These are phyloP conservation scores for Aspergillus taichungensis DNA, from an alignment of 495 filamentous ascomycete species.

Conservation along the genomic window DNA sequence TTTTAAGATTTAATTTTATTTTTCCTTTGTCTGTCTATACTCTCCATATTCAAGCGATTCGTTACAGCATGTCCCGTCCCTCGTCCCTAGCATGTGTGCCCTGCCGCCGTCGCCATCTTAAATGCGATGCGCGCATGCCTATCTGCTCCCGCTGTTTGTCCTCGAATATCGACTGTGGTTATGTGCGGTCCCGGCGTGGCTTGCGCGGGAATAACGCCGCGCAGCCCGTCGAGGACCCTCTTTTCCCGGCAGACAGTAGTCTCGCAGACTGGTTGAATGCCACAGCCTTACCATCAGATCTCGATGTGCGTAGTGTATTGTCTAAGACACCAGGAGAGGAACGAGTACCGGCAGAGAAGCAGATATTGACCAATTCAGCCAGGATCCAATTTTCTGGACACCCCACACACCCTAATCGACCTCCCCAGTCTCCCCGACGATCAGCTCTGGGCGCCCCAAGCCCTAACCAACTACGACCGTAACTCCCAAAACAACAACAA, in stretches of 20 bases:
- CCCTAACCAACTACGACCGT: background rate
- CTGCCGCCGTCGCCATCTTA: conserved; percentile 47
- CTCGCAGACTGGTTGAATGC: conserved; percentile 13
- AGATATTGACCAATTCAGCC: conserved; percentile 7
- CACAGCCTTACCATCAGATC: conserved; percentile 2
- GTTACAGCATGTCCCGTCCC: conserved; percentile 3
- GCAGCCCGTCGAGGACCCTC: conserved; percentile 7
- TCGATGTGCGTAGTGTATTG: conserved; percentile 1
- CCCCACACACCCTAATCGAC: background rate
- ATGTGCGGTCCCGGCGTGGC: conserved; percentile 18
- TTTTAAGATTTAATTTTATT: no score
- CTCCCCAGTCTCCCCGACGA: conserved; percentile 2
- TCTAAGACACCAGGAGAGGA: background rate
- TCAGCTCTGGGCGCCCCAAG: background rate
- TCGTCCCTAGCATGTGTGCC: conserved; percentile 46
- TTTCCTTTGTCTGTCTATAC: background rate
- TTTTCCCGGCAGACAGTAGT: conserved; percentile 5
- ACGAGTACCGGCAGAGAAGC: no score
- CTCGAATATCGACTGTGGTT: conserved; percentile 13
- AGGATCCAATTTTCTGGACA: conserved; percentile 11
- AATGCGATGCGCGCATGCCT: conserved; percentile 45
- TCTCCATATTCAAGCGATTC: conserved; percentile 1
- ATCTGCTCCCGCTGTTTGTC: conserved; percentile 20
- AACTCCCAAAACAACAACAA: no score
- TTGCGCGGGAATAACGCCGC: conserved; percentile 19